Conservation (phyloP, 2,329 filamentous ascomycete species). For the Exophiala sp. region DNA sequence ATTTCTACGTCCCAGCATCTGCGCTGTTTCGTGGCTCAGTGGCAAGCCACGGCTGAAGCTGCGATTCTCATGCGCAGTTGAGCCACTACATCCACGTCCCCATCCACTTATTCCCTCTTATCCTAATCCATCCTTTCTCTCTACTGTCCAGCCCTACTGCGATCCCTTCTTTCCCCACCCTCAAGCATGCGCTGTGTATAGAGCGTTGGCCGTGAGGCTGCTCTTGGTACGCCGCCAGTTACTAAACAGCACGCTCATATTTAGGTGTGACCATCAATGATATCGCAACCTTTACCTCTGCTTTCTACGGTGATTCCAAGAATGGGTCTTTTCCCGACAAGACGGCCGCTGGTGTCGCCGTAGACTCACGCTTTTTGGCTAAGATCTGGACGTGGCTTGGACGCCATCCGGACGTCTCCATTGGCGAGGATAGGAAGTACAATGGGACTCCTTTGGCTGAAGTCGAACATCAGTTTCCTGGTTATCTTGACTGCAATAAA, state of each 20-base stretch:
- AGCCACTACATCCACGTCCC: neutral
- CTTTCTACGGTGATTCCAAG: slow-evolving; percentile 34
- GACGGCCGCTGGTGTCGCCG: slow-evolving; percentile 11
- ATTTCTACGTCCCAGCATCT: neutral
- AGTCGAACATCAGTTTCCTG: slow-evolving; percentile 32
- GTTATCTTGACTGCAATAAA: slow-evolving; percentile 8
- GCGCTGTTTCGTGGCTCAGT: neutral
- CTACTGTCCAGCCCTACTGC: too few relatives aligned
- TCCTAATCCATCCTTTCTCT: neutral
- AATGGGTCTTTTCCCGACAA: slow-evolving; percentile 16
- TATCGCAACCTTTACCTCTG: slow-evolving; percentile 34
- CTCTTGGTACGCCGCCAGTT: too few relatives aligned
- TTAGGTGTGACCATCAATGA: slow-evolving; percentile 26
- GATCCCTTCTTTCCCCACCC: too few relatives aligned
- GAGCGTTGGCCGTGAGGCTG: too few relatives aligned
- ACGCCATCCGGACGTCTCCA: slow-evolving; percentile 50
- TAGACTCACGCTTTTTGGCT: slow-evolving; percentile 49
- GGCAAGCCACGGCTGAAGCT: neutral
- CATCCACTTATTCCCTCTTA: neutral
- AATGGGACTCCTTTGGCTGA: slow-evolving; percentile 40
- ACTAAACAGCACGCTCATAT: neutral
- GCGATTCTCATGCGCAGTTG: neutral
- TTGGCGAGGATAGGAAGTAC: slow-evolving; percentile 40
- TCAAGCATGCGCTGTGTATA: too few relatives aligned
- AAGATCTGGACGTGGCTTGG: slow-evolving; percentile 55